Conservation (phyloP, 345 rosid genomes). For the Gossypium arboreum region DNA sequence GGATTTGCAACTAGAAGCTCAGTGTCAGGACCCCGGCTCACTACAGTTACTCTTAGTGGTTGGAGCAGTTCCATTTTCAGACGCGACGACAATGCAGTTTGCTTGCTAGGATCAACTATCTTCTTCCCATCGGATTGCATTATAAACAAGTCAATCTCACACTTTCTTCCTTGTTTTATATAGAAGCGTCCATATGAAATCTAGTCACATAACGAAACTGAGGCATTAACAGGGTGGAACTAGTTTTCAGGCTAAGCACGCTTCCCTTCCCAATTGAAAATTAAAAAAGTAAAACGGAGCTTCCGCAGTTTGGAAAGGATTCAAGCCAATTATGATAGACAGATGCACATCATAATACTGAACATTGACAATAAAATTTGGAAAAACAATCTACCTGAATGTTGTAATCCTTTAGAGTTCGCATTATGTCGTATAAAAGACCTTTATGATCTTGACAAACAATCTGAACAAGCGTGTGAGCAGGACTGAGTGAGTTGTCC, state of each 20-base stretch:
- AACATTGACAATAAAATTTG: background rate
- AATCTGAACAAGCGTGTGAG: slow-evolving; percentile 84
- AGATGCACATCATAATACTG: background rate
- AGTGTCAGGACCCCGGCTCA: slow-evolving; percentile 84
- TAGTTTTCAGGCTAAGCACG: background rate
- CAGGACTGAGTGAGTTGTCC: slow-evolving; percentile 80
- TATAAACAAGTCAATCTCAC: slow-evolving; percentile 87
- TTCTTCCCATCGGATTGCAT: slow-evolving; percentile 81
- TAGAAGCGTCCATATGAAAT: slow-evolving; percentile 88
- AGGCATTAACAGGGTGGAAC: background rate
- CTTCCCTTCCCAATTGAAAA: background rate
- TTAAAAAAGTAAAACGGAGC: background rate
- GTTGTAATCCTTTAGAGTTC: slow-evolving; percentile 90
- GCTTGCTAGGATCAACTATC: slow-evolving; percentile 81
- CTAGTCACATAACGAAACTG: slow-evolving; percentile 31
- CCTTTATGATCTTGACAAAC: slow-evolving; percentile 88
- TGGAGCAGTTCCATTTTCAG: slow-evolving; percentile 61
- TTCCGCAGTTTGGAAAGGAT: slow-evolving; percentile 5
- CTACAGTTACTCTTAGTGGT: slow-evolving; percentile 79
- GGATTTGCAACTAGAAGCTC: slow-evolving; percentile 90
- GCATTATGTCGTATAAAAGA: slow-evolving; percentile 86
- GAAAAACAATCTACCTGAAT: slow-evolving; percentile 56
- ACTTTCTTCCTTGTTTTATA: slow-evolving; percentile 47
- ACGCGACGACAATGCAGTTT: slow-evolving; percentile 55
- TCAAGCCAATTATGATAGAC: background rate